A percentile compares a stretch with the other conserved stretches of the same genome.
These are phyloP conservation scores for Annona squamosa DNA, from an alignment of 164 flowering plant genomes.

Conservation along the genomic window DNA sequence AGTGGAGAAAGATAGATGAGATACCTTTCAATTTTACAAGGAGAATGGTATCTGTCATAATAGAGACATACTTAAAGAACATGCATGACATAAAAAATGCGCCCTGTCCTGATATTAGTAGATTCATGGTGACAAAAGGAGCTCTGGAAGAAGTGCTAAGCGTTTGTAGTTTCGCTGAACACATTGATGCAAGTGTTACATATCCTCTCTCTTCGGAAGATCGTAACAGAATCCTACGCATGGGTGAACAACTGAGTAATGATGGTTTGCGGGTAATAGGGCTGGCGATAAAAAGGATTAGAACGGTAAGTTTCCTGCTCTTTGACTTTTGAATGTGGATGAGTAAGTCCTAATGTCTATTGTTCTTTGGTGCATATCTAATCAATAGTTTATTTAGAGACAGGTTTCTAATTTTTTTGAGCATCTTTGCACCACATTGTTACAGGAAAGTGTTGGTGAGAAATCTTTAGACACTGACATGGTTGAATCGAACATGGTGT, in stretches of 20 bases:
- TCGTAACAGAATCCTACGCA: conserved; percentile 33
- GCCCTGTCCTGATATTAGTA: conserved; percentile 3
- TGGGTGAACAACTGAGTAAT: conserved; percentile 45
- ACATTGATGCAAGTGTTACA: conserved; percentile 27
- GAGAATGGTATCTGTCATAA: conserved; percentile 53
- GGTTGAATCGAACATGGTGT: conserved; percentile 57
- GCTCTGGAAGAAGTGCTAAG: conserved; percentile 66
- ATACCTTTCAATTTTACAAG: conserved; percentile 67
- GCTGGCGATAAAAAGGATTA: conserved; percentile 42
- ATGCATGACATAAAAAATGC: conserved; percentile 5
- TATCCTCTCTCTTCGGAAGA: conserved; percentile 33
- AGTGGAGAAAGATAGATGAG: conserved; percentile 65
- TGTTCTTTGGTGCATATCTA: too few relatives aligned
- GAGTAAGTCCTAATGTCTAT: not conserved
- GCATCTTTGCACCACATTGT: conserved; percentile 1
- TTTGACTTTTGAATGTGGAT: not conserved
- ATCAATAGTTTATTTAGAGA: not conserved
- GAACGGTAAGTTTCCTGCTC: not conserved
- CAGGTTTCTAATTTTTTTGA: not conserved
- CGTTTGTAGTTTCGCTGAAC: conserved; percentile 43
- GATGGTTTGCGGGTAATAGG: conserved; percentile 59
- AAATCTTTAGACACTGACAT: conserved; percentile 16
- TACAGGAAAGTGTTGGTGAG: conserved; percentile 27
- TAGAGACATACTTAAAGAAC: conserved; percentile 31
- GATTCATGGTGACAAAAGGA: conserved; percentile 55